Conservation (phyloP, 139 green algal species). For the Microglena sp. region DNA sequence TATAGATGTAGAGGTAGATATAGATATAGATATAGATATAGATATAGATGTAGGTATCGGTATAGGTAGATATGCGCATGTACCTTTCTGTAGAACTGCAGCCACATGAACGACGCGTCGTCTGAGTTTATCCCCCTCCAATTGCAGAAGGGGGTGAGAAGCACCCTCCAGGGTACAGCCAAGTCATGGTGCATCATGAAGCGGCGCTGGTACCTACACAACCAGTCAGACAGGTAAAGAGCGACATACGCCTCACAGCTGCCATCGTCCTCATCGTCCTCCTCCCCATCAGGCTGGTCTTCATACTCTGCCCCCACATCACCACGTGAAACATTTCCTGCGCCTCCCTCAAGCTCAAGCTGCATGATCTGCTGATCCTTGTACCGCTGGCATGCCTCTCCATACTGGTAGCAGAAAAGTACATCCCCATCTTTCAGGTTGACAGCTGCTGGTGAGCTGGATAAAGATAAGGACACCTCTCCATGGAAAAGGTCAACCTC, state of each 20-base stretch:
- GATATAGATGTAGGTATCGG: too few species aligned
- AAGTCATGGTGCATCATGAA: constrained; percentile 29
- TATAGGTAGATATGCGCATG: too few species aligned
- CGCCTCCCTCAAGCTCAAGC: neutral
- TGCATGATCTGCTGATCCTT: neutral
- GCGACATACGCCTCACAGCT: too few species aligned
- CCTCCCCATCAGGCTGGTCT: too few species aligned
- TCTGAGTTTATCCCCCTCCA: constrained; percentile 21
- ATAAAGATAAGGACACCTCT: neutral
- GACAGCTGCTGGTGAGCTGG: neutral
- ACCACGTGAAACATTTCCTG: neutral
- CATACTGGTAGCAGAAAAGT: neutral
- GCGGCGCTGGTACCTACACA: constrained; percentile 22
- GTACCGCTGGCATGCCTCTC: neutral
- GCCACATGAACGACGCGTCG: constrained; percentile 24
- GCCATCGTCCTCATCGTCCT: too few species aligned
- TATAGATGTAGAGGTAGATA: too few species aligned
- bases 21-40: too few species aligned
- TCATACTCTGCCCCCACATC: too few species aligned
- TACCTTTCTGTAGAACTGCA: constrained; percentile 23
- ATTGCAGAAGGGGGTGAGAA: constrained; percentile 25
- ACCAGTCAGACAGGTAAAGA: constrained; percentile 21
- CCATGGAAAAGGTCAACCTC: neutral
- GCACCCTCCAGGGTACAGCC: constrained; percentile 15
- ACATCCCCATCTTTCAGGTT: neutral